Evolutionary conservation across 352 stramenopile species (phyloP).

Genomic region (Globisporangium irregulare): DNA sequence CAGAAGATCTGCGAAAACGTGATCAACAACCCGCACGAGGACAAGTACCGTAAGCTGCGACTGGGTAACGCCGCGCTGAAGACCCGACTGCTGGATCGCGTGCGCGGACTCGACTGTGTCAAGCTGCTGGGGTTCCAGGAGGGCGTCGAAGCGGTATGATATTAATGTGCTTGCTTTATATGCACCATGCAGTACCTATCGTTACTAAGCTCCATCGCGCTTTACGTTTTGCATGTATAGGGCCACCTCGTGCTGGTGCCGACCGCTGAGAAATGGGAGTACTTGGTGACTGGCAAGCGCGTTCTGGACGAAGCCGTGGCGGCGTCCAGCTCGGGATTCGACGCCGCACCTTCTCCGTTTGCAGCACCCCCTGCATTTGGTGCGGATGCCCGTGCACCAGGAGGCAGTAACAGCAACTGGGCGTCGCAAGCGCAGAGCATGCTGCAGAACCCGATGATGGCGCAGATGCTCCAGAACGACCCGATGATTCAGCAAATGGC

Average conservation of each 20-base stretch:
- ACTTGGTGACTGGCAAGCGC: constrained; percentile 57
- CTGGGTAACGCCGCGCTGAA: constrained; percentile 67
- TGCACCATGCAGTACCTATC: neutral
- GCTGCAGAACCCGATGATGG: constrained; percentile 74
- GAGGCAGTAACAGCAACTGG: constrained; percentile 29
- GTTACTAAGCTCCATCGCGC: neutral
- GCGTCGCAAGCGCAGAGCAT: constrained; percentile 56
- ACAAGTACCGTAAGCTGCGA: constrained; percentile 79
- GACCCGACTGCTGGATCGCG: constrained; percentile 56
- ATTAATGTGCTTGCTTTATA: too few relatives aligned
- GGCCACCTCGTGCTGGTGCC: constrained; percentile 67
- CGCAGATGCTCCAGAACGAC: constrained; percentile 62
- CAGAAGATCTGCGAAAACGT: constrained; percentile 86
- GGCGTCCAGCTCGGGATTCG: constrained; percentile 8
- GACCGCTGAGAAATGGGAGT: constrained; percentile 73
- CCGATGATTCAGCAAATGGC: constrained; percentile 82
- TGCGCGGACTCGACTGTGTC: constrained; percentile 54
- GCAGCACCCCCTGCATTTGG: neutral
- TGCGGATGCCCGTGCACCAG: neutral
- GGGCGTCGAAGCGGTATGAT: constrained; percentile 52
- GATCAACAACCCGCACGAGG: constrained; percentile 58
- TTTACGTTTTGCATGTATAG: constrained; percentile 17
- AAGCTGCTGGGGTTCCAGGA: constrained; percentile 68
- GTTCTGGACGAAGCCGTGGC: constrained; percentile 52
- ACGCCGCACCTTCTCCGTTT: constrained; percentile 15